Conservation (phyloP, 2,329 filamentous ascomycete species). For the Ilyonectria mors-panacis region DNA sequence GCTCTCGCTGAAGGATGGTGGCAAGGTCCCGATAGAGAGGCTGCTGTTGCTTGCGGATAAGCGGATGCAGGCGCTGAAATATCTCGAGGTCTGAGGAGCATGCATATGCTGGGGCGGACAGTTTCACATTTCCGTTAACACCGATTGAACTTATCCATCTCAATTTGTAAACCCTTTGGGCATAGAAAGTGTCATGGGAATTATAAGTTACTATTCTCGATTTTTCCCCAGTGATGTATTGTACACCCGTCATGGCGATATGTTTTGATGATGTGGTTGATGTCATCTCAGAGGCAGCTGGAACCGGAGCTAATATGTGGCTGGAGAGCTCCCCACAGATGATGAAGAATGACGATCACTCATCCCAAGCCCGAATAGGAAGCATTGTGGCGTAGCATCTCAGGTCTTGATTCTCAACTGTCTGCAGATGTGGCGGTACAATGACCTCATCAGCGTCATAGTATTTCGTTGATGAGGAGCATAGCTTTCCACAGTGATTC, state of each 20-base stretch:
- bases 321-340: background rate
- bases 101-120: too few species aligned
- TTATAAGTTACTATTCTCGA: too few species aligned
- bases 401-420: too few species aligned
- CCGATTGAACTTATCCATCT: background rate
- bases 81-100: background rate
- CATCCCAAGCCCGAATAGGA: too few species aligned
- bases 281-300: too few species aligned
- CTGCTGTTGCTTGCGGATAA: conserved; percentile 53
- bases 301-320: too few species aligned
- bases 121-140: background rate
- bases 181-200: too few species aligned
- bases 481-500: background rate
- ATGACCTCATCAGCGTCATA: conserved; percentile 10
- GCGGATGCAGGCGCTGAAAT: conserved; percentile 40
- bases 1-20: conserved; percentile 50
- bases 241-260: too few species aligned
- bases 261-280: too few species aligned
- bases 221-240: too few species aligned
- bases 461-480: too few species aligned
- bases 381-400: background rate
- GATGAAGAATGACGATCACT: background rate
- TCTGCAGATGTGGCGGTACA: conserved; percentile 1
- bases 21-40: conserved; percentile 48
- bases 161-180: background rate